Percentiles rank a stretch among this genome's conserved stretches.
These are phyloP conservation scores for Ceratobasidium sp. DNA, from an alignment of 1,284 basidiomycete genomes.

Conservation along the genomic window DNA sequence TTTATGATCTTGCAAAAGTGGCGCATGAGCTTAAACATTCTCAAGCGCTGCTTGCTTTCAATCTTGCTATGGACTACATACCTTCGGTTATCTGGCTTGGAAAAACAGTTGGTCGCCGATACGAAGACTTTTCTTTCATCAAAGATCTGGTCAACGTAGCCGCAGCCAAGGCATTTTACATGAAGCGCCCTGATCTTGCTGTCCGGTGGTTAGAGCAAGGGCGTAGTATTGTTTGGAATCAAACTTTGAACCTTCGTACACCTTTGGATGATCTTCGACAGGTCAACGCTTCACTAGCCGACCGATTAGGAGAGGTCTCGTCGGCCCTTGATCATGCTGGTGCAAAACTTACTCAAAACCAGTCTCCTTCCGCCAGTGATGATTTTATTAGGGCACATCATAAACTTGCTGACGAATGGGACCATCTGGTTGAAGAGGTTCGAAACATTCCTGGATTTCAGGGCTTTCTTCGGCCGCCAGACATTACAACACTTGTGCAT, in stretches of 20 bases:
- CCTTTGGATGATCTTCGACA: constrained; percentile 54
- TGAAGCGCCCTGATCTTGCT: constrained; percentile 41
- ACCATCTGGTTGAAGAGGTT: background rate
- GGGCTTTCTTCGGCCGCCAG: background rate
- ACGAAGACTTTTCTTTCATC: background rate
- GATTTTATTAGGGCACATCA: background rate
- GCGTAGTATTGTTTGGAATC: constrained; percentile 56
- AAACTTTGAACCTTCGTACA: constrained; percentile 55
- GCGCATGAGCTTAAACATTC: background rate
- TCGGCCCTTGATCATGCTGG: constrained; percentile 50
- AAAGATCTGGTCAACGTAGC: constrained; percentile 1
- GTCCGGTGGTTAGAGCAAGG: constrained; percentile 55
- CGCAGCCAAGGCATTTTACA: background rate
- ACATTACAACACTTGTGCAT: background rate
- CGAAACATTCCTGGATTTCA: background rate
- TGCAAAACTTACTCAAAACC: background rate
- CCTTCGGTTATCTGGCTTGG: constrained; percentile 28
- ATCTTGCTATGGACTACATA: constrained; percentile 3
- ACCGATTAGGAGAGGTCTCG: constrained; percentile 6
- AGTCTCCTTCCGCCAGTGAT: background rate
- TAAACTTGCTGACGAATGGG: constrained; percentile 2
- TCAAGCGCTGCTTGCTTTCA: background rate
- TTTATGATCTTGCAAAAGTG: background rate
- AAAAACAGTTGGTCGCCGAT: constrained; percentile 1
- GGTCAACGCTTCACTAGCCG: background rate